Base-by-base conservation (phyloP, 2,329 filamentous ascomycete genomes). In the Pyricularia sp. region DNA sequence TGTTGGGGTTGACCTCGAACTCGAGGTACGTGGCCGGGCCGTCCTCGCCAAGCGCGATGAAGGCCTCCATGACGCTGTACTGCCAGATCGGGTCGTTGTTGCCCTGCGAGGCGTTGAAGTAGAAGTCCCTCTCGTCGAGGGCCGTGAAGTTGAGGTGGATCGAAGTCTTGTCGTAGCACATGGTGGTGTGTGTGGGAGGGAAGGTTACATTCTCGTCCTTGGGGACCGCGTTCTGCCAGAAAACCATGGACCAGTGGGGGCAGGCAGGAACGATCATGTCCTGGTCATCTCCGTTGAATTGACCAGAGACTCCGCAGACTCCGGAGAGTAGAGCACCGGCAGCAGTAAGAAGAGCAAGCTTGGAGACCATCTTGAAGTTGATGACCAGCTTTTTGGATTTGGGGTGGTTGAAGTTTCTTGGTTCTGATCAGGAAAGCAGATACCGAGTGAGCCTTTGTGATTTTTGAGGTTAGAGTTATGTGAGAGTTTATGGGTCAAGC, bases 31-130 rank as follows among this genome's bases (percentile, higher is more conserved):
- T 82, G 74, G 80, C 77, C 0, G 83, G 83, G 73, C 84, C 81
- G 58, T 78, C 77, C 70, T 76, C 79, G 68, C 83, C 83, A 42
- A 74, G 78, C 73, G 80, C 77, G 71, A 85, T 78, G 72, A 85
- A 85, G 12, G 79, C 79, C 72, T 84, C 83, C 79, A 85, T 82
- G 50, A 84, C 82, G 71, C 84, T 81, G 72, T 84, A 84, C 68
- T 78, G 72, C 77, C 79, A 85, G 66, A 85, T 81, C 64, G 79
- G 76, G 66, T 79, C 81, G 70, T 85, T 84, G 63, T 78, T 83
- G 68, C 73, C 77, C 64, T 81, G 78, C 30, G 72, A 76, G 23
- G 74, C 72, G 73, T 83, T 79, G 75, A 79, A 84, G 76, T 78
- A 83, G 72, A 81, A 85, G 73, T 79, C 78, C 59, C 76, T 79